Percentiles rank a stretch among this genome's conserved stretches.
phyloP scores from a whole-genome alignment of 768 basidiomycete species.

The Boletus insuetus region DNA sequence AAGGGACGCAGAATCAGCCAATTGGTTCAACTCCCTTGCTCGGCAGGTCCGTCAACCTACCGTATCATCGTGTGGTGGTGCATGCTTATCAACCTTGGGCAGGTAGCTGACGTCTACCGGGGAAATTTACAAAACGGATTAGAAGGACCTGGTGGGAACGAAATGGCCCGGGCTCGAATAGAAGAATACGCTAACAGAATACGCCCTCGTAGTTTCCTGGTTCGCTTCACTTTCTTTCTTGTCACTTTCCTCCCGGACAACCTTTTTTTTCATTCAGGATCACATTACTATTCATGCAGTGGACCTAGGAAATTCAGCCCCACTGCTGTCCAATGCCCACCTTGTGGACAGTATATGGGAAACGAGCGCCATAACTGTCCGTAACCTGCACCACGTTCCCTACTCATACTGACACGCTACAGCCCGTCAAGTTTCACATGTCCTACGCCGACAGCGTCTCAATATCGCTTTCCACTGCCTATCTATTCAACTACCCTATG shows the following conservation, averaged over 20 bases:
- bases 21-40: slow-evolving; percentile 88
- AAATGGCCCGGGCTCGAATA: slow-evolving; percentile 73
- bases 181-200: slow-evolving; percentile 81
- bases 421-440: slow-evolving; percentile 84
- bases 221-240: slow-evolving; percentile 32
- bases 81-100: neutral
- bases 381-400: slow-evolving; percentile 5
- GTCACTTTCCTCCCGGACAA: neutral
- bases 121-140: slow-evolving; percentile 72
- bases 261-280: slow-evolving; percentile 49
- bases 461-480: slow-evolving; percentile 78
- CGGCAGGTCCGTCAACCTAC: slow-evolving; percentile 57
- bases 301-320: slow-evolving; percentile 78
- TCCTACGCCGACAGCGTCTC: slow-evolving; percentile 82
- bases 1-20: slow-evolving; percentile 63
- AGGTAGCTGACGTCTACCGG: slow-evolving; percentile 74
- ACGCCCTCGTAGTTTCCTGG: slow-evolving; percentile 67
- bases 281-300: slow-evolving; percentile 83
- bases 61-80: neutral
- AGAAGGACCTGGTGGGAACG: slow-evolving; percentile 73
- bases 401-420: slow-evolving; percentile 16
- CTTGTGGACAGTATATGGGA: slow-evolving; percentile 28
- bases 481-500: slow-evolving; percentile 83
- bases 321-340: slow-evolving; percentile 69
- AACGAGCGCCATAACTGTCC: slow-evolving; percentile 30